Evolutionary conservation across 2,329 filamentous ascomycete species (phyloP).

Genomic region (Coniochaeta sp.): DNA sequence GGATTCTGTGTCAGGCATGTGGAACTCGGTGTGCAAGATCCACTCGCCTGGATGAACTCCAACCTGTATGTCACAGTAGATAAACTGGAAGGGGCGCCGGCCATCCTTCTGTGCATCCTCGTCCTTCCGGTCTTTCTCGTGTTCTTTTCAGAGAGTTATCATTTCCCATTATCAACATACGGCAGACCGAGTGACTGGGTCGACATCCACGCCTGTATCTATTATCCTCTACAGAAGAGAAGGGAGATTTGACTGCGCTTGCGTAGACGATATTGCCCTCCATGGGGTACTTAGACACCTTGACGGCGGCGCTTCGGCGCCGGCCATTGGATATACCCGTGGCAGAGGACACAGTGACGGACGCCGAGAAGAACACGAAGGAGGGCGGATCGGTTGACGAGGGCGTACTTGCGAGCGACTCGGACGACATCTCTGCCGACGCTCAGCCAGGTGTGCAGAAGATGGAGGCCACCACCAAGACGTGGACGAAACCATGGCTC

Average conservation of each 20-base stretch:
- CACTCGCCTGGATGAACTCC: not conserved
- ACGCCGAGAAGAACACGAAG: constrained; percentile 13
- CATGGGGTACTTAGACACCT: not conserved
- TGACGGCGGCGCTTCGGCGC: not conserved
- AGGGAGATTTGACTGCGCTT: not conserved
- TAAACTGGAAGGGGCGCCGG: not conserved
- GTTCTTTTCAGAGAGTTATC: not conserved
- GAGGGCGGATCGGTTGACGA: constrained; percentile 6
- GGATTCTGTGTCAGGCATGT: not conserved
- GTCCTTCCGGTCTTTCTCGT: not conserved
- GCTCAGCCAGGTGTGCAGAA: constrained; percentile 38
- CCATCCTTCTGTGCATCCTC: not conserved
- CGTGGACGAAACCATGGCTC: constrained; percentile 32
- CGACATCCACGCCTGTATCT: not conserved
- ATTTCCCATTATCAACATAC: not conserved
- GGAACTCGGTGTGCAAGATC: not conserved
- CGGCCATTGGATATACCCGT: constrained; percentile 17
- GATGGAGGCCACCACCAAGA: constrained; percentile 39
- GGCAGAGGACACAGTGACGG: constrained; percentile 19
- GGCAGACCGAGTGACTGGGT: not conserved
- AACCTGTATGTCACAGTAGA: not conserved
- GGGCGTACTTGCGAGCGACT: constrained; percentile 15
- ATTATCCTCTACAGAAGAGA: not conserved
- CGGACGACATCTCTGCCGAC: constrained; percentile 22
- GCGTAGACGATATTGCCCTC: not conserved